phyloP scores from a whole-genome alignment of 2,329 filamentous ascomycete species.

The Fusarium pseudonygamai region DNA sequence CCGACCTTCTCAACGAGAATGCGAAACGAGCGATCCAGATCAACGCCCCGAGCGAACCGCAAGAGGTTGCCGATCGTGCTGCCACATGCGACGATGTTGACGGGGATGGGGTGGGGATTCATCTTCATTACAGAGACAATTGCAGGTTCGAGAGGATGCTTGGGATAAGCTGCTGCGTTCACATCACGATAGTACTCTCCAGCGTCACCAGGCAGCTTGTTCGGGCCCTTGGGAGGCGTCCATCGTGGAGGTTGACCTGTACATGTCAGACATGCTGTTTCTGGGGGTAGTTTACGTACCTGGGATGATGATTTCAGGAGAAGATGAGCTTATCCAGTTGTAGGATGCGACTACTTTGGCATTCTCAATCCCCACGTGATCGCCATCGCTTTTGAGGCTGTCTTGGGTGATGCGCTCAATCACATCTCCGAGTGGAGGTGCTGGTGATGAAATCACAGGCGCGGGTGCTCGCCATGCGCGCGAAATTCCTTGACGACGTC shows the following conservation, averaged over 20 bases:
- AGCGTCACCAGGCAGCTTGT: constrained; percentile 46
- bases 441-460: not conserved
- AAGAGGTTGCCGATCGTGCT: constrained; percentile 71
- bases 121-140: constrained; percentile 52
- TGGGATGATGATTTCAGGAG: constrained; percentile 57
- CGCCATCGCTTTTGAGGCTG: not conserved
- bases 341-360: constrained; percentile 58
- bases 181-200: constrained; percentile 63
- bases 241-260: constrained; percentile 39
- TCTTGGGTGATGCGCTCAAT: constrained; percentile 32
- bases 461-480: not conserved
- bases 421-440: constrained; percentile 37
- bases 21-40: constrained; percentile 63
- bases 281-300: constrained; percentile 37
- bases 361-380: constrained; percentile 45
- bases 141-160: constrained; percentile 61
- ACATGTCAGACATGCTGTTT: not conserved
- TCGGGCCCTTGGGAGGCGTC: constrained; percentile 17
- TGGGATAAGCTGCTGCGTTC: constrained; percentile 61
- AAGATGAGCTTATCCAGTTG: constrained; percentile 56
- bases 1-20: constrained; percentile 66
- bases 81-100: constrained; percentile 70
- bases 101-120: constrained; percentile 19
- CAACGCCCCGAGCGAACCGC: constrained; percentile 59
- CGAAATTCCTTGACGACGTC: not conserved